Conservation (phyloP, 208 protist species). For the Acanthamoeba healyi region DNA sequence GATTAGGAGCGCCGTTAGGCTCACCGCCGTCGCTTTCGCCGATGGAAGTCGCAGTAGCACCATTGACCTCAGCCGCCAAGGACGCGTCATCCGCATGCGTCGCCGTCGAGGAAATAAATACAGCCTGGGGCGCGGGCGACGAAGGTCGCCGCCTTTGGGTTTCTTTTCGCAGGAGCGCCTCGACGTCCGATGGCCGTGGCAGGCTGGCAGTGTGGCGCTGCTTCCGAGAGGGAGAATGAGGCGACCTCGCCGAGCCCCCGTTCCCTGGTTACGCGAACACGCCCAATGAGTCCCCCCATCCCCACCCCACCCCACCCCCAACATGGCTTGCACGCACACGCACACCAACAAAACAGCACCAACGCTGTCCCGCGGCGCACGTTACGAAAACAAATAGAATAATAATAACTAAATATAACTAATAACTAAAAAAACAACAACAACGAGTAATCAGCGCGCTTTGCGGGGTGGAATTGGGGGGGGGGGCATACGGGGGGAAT, state of each 20-base stretch:
- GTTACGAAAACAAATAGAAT: no score
- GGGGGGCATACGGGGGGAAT: neutral
- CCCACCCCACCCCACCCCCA: no score
- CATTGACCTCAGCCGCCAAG: neutral
- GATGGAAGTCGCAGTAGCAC: neutral
- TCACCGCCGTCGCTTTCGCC: neutral
- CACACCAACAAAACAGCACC: no score
- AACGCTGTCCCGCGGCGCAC: no score
- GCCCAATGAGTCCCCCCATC: no score
- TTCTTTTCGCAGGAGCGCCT: neutral
- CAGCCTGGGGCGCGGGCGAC: no score
- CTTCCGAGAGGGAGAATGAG: neutral
- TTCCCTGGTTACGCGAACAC: no score
- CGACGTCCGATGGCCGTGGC: conserved; percentile 10
- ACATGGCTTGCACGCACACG: no score
- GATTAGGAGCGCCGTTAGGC: neutral
- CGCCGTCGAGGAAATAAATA: neutral
- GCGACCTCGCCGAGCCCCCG: no score
- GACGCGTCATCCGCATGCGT: neutral
- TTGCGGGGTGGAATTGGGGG: neutral
- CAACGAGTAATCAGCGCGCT: no score
- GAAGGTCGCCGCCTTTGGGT: neutral
- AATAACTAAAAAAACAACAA: no score
- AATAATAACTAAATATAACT: no score
- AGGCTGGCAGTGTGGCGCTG: neutral